Percentiles rank a stretch among this genome's conserved stretches.
phyloP scores from a whole-genome alignment of 116 monocot genomes.

The Thalassia testudinum region DNA sequence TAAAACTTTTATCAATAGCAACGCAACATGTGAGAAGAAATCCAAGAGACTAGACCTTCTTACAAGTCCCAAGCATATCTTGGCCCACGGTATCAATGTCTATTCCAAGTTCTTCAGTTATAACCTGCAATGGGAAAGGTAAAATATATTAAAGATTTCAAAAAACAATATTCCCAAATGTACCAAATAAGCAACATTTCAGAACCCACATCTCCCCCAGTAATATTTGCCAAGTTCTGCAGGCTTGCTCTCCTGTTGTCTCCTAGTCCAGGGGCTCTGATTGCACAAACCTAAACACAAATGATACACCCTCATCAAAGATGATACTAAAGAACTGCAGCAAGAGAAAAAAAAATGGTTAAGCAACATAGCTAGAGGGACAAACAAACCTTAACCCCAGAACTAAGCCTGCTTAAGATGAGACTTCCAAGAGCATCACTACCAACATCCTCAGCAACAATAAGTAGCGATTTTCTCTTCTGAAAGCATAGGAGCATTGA shows the following conservation, averaged over 20 bases:
- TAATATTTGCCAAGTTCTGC: slow-evolving; percentile 72
- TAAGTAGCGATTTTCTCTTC: slow-evolving; percentile 67
- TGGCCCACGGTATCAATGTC: slow-evolving; percentile 55
- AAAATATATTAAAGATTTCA: too few species aligned
- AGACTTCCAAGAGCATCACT: slow-evolving; percentile 80
- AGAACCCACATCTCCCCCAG: slow-evolving; percentile 56
- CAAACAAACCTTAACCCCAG: slow-evolving; percentile 60
- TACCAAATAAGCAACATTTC: not conserved
- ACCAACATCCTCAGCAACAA: slow-evolving; percentile 90
- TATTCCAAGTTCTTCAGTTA: slow-evolving; percentile 63
- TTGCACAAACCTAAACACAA: slow-evolving; percentile 51
- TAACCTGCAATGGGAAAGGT: slow-evolving; percentile 16
- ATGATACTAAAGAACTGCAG: not conserved
- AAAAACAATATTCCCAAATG: not conserved
- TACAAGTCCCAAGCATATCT: slow-evolving; percentile 68
- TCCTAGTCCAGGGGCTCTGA: slow-evolving; percentile 93
- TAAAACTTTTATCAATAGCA: too few species aligned
- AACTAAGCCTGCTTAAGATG: slow-evolving; percentile 89
- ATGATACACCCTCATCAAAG: not conserved
- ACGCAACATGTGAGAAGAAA: too few species aligned
- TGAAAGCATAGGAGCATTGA: slow-evolving; percentile 6
- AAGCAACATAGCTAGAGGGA: not conserved
- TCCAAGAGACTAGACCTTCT: slow-evolving; percentile 30
- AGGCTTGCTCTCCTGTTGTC: slow-evolving; percentile 71
- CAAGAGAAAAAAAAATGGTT: not conserved